Evolutionary conservation across 106 monocot genomes (phyloP), one percentile per base, ranked within the genome.

Genomic region (Agapanthus africanus): DNA sequence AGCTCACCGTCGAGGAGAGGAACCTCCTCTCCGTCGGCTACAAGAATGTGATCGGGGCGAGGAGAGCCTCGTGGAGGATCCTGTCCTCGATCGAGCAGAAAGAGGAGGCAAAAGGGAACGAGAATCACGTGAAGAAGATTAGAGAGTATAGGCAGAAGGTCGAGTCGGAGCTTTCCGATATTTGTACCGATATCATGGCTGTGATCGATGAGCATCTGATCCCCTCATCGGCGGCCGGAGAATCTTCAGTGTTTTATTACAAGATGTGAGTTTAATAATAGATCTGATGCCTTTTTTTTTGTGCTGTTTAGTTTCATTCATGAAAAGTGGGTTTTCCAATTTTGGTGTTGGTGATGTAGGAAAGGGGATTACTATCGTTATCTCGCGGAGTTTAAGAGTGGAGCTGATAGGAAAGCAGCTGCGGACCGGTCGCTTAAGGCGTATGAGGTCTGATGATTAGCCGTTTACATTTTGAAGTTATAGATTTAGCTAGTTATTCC

Each of bases 1-100:
- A 85, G 28, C 74, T 81, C 49, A 85, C 70, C 22, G 70, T 71
- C 31, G 84, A 85, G 54, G 84, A 85, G 74, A 57, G 84, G 42
- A 80, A 77, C 33, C 42, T 85, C 37, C 80, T 21, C 4, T 85
- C 80, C 0, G 77, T 85, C 46, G 76, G 67, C 0, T 85, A 81
- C 66, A 80, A 85, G 74, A 81, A 81, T 27, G 73, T 78, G 60
- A 78, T 85, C n/a, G 70, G 84, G 25, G 49, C 71, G 21, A 65
- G 77, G 42, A 73, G 84, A 34, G 80, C 80, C 19, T 80, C 84
- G 9, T 81, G 84, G 80, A 25, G 78, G 54, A 77, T 85, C 30
- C 60, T 85, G 13, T 62, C 46, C 42, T 73, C 80, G n/a, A 77
- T 85, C 44, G 77, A 71, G 61, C 71, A 85, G 66, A 80, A 78